Evolutionary conservation across 139 green algal genomes (phyloP), one percentile per base, ranked within the genome.

Genomic region (Micractinium conductrix): DNA sequence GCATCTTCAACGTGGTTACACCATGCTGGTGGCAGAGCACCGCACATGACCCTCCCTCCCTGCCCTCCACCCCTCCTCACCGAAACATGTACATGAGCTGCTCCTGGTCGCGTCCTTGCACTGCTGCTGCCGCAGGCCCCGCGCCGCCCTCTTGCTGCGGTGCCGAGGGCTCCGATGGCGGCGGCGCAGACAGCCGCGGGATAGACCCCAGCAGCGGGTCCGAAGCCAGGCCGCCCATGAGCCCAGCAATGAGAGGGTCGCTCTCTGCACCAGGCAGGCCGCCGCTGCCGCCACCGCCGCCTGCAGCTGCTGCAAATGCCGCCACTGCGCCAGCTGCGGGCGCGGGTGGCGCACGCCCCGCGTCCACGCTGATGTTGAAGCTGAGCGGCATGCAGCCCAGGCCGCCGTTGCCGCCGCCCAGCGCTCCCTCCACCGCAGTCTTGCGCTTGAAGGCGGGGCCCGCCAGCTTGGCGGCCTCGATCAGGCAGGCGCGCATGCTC

Each of bases 391-490:
- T 68, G 22, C 35, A 17, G 53, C 38, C 38, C n/a, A n/a, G n/a
- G 33, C 65, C 68, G 19, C 38, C 76, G 30, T 44, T 2, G 17
- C 62, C 22, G 30, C 62, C 24, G 17, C 8, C 74, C 3, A 45
- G 4, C 14, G 28, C 58, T 1, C 37, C 8, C 26, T 71, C 50
- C 37, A n/a, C n/a, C n/a, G 44, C 40, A 30, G 42, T 37, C 53
- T 85, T 80, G 43, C 65, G 65, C 53, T 80, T 80, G 69, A 85
- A 80, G 28, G 70, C 80, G 1, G 80, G 80, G 4, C 70, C 80
- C 10, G 80, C 71, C 38, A 85, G 69, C 80, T 80, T 85, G 37
- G 80, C 80, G 16, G 81, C 81, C 55, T 86, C 81, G 37, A 86
- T 74, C 55, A 86, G 72, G 58, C 72, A 81, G 1, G 58, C 44